Base-by-base conservation (phyloP, 345 rosid species). In the Arabidopsis suecica region DNA sequence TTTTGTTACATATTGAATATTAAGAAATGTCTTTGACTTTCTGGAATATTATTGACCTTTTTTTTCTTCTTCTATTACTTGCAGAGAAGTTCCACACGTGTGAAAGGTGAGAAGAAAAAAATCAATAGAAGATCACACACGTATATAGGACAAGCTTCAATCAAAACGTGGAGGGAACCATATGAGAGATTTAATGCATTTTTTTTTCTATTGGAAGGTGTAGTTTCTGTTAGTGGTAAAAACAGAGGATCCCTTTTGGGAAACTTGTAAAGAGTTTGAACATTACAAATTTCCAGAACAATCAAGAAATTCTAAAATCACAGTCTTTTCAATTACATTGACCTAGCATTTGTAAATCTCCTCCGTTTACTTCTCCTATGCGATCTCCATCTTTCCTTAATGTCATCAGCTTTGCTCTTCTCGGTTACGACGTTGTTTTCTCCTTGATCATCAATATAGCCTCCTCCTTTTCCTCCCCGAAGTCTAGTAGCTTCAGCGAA, bases 341-440 rank as follows among this genome's bases (percentile, higher is more conserved):
- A 40, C 55, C 5, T 66, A 23, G 72, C 6, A 66, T 58, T 60
- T 14, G 45, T 67, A 9, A 20, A 57, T 50, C 63, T 68, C 37
- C 47, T 76, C 23, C 69, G 38, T 14, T 10, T 41, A 61, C 3
- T 38, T 18, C 63, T 75, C 64, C 79, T 73, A 36, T 36, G 68
- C 1, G 58, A 76, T 61, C 70, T 61, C 79, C 74, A 76, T 44
- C 65, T 76, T 51, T 61, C 74, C 14, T 77, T 70, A 18, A 77
- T 70, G 36, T 63, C 58, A 30, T 63, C 76, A 28, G 12, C 51
- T 55, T 77, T 69, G 50, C 0, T 63, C 3, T 45, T 55, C 30
- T 63, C 80, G 37, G 56, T 9, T 37, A 7, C 38, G 1, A 37
- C 23, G 5, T 1, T 11, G 28, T 69, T 25, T 63, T 14, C 0